A percentile compares a stretch with the other conserved stretches of the same genome.
These are phyloP conservation scores for Beauveria varroae DNA, from an alignment of 2,329 filamentous ascomycete species.

Conservation along the genomic window DNA sequence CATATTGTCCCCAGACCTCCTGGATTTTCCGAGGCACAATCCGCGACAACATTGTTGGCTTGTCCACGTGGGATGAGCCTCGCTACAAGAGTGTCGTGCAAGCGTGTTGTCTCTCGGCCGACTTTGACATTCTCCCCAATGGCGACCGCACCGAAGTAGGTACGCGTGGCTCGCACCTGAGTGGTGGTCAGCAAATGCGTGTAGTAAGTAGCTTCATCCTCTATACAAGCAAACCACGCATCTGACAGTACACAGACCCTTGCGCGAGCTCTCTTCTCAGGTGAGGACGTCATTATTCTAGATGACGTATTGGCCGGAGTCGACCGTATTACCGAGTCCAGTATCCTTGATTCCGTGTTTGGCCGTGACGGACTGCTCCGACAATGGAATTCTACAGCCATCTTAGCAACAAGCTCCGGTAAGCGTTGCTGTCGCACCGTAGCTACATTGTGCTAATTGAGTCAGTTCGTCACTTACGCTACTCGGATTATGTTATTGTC, in stretches of 20 bases:
- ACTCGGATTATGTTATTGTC: constrained; percentile 19
- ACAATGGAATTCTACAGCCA: constrained; percentile 17
- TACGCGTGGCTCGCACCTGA: constrained; percentile 18
- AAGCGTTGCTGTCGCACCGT: not conserved
- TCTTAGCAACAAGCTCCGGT: constrained; percentile 23
- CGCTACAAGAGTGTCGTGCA: constrained; percentile 18
- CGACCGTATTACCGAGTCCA: constrained; percentile 29
- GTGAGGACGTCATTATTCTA: constrained; percentile 20
- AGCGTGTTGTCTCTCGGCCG: constrained; percentile 15
- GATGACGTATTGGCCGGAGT: constrained; percentile 29
- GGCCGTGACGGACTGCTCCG: constrained; percentile 23
- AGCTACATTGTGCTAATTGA: not conserved
- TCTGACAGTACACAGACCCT: constrained; percentile 11
- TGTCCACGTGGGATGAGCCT: constrained; percentile 12
- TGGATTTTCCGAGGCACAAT: constrained; percentile 20
- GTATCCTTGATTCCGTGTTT: constrained; percentile 29
- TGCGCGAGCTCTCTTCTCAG: constrained; percentile 20
- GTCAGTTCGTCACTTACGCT: constrained; percentile 17
- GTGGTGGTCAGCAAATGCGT: constrained; percentile 22
- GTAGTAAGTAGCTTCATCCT: constrained; percentile 14
- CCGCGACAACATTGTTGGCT: constrained; percentile 19
- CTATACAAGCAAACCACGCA: not conserved
- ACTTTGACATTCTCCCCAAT: constrained; percentile 16
- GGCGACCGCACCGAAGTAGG: constrained; percentile 19
- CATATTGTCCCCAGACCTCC: constrained; percentile 19